Conservation (phyloP, 2,329 filamentous ascomycete genomes). For the Diaporthe sp. region DNA sequence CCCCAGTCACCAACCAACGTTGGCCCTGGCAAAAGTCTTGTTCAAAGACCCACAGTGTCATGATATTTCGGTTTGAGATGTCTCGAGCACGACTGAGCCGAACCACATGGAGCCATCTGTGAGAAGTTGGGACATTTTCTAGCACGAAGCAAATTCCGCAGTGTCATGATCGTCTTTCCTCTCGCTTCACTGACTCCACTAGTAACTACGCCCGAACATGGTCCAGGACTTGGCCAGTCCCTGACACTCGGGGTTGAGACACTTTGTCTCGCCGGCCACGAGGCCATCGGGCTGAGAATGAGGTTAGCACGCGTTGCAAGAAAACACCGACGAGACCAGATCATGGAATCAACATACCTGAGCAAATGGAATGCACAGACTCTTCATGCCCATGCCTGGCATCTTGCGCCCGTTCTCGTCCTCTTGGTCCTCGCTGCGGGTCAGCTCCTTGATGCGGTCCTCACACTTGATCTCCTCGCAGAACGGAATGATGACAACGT, state of each 20-base stretch:
- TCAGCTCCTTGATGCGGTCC: slow-evolving; percentile 94
- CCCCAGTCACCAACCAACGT: background rate
- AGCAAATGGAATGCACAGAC: slow-evolving; percentile 81
- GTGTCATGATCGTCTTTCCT: background rate
- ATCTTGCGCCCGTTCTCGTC: slow-evolving; percentile 54
- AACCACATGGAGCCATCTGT: background rate
- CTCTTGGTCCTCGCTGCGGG: slow-evolving; percentile 65
- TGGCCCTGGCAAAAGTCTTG: background rate
- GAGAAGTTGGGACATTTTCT: background rate
- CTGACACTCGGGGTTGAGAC: slow-evolving; percentile 88
- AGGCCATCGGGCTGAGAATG: slow-evolving; percentile 80
- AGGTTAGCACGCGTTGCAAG: background rate
- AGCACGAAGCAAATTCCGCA: background rate
- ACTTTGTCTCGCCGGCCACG: slow-evolving; percentile 86
- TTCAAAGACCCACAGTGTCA: background rate
- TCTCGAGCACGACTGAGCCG: no score
- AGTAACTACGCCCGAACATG: slow-evolving; percentile 87
- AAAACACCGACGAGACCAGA: background rate
- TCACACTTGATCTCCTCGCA: slow-evolving; percentile 87
- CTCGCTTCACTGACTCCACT: slow-evolving; percentile 40
- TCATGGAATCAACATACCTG: slow-evolving; percentile 60
- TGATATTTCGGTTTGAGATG: background rate
- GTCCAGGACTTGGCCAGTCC: slow-evolving; percentile 84
- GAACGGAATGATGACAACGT: slow-evolving; percentile 91
- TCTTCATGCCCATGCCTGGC: slow-evolving; percentile 74